Conservation (phyloP, 345 rosid genomes). For the Citrus mangshanensis region DNA sequence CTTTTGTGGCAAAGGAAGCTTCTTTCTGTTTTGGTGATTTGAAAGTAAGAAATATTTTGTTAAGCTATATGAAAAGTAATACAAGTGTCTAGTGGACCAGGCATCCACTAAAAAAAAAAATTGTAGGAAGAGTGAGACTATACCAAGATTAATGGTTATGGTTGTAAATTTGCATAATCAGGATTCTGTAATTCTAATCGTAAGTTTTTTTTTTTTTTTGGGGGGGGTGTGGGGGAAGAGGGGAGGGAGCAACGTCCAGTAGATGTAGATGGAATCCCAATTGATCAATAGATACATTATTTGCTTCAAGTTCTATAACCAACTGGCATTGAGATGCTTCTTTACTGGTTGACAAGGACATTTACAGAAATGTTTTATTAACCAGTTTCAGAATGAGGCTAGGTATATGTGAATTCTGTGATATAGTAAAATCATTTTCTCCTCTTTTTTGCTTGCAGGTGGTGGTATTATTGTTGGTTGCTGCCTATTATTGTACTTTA, state of each 20-base stretch:
- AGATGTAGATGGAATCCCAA: neutral
- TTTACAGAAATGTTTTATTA: no score
- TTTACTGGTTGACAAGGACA: no score
- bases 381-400: no score
- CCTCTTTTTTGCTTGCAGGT: constrained; percentile 5
- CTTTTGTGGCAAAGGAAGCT: neutral
- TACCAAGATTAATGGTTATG: no score
- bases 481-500: neutral
- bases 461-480: neutral
- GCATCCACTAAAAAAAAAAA: no score
- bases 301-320: neutral
- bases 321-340: neutral
- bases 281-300: neutral
- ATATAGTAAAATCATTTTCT: neutral
- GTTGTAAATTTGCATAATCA: no score
- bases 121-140: no score
- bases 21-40: neutral
- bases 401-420: neutral
- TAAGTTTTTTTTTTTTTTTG: no score
- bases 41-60: no score
- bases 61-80: neutral
- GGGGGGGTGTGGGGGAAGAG: no score
- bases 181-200: no score
- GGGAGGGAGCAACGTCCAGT: no score
- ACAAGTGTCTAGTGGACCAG: neutral